Base-by-base conservation (phyloP, 2,329 filamentous ascomycete species). In the Fusarium begoniae region DNA sequence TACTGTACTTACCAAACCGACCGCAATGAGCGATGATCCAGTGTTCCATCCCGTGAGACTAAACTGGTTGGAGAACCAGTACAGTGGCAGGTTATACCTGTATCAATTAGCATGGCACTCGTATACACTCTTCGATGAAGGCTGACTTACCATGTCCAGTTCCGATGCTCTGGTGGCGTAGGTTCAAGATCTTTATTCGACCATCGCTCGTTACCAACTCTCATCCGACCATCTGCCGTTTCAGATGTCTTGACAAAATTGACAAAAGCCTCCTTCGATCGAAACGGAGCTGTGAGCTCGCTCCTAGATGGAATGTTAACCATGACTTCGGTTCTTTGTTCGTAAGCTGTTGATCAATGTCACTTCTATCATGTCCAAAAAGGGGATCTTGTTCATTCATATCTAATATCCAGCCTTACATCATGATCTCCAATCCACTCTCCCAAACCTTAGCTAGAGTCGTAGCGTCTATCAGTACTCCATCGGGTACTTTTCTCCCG, bases 401-500 rank as follows among this genome's bases (percentile, higher is more conserved):
- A 54, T 54, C 51, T 40, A 54, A 14, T 28, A 40, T 10, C 35
- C 11, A 54, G 5, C 24, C 10, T 40, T 22, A 3, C 24, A 28
- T 28, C 51, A 28, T 54, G 20, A 18, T 40, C 11, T 40, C 20
- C 20, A 28, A 28, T 54, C 51, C 15, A 22, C 24, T n/a, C 6
- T 8, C 10, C 14, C 51, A 54, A 5, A 5, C 1, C 24, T 37
- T 26, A n/a, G 24, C 3, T 17, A 38, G 24, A 54, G 51, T 40
- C 24, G 11, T 20, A 28, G 7, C 20, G 35, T 40, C 51, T 28
- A 54, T 54, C 51, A 54, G 51, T 40, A 10, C 24, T 54, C 51
- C 35, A 54, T 54, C 51, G 51, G 51, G 35, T 54, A 54, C 51
- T 54, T 54, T 54, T 54, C 51, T 54, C 51, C 51, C 51, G 51